A percentile compares a stretch with the other conserved stretches of the same genome.
These are phyloP conservation scores for Tylopilus sp. DNA, from an alignment of 1,284 basidiomycete species.

Conservation along the genomic window DNA sequence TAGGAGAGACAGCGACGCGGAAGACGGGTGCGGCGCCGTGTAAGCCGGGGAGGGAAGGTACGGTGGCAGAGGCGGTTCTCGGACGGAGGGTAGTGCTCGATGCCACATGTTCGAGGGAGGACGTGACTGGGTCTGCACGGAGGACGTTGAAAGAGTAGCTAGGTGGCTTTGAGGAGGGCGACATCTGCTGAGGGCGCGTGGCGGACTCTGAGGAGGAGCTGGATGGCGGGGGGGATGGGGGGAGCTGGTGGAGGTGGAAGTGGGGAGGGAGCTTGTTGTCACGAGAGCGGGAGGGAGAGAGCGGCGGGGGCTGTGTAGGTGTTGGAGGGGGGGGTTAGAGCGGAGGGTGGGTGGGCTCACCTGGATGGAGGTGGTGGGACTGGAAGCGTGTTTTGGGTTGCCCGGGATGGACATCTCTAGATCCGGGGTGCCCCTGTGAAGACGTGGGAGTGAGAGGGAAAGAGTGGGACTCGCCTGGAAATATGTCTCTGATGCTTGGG, in stretches of 20 bases:
- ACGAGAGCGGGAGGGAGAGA: slow-evolving; percentile 2
- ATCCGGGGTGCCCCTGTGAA: slow-evolving; percentile 7
- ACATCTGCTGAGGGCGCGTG: slow-evolving; percentile 11
- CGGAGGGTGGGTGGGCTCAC: slow-evolving; percentile 1
- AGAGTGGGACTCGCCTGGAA: slow-evolving; percentile 42
- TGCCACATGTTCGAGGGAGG: slow-evolving; percentile 44
- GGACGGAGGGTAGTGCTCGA: slow-evolving; percentile 40
- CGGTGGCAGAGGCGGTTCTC: slow-evolving; percentile 17
- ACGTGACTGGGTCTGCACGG: slow-evolving; percentile 39
- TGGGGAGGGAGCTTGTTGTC: neutral
- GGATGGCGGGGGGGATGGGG: slow-evolving; percentile 30
- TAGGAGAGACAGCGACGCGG: slow-evolving; percentile 30
- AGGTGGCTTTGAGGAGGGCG: slow-evolving; percentile 15
- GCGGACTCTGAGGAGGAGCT: slow-evolving; percentile 31
- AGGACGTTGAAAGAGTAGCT: slow-evolving; percentile 40
- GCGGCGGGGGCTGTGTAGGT: slow-evolving; percentile 5
- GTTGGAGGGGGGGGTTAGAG: slow-evolving; percentile 1
- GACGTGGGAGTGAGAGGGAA: neutral
- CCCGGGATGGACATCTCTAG: slow-evolving; percentile 25
- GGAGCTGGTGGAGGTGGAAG: slow-evolving; percentile 11
- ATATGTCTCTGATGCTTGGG: slow-evolving; percentile 56
- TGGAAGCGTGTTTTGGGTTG: slow-evolving; percentile 3
- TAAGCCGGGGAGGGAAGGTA: slow-evolving; percentile 22
- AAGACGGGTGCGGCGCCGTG: slow-evolving; percentile 37
- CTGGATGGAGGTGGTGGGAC: slow-evolving; percentile 5